These are phyloP conservation scores for Amaranthus cruentus DNA, from an alignment of 148 eudicot genomes.

Conservation along the genomic window DNA sequence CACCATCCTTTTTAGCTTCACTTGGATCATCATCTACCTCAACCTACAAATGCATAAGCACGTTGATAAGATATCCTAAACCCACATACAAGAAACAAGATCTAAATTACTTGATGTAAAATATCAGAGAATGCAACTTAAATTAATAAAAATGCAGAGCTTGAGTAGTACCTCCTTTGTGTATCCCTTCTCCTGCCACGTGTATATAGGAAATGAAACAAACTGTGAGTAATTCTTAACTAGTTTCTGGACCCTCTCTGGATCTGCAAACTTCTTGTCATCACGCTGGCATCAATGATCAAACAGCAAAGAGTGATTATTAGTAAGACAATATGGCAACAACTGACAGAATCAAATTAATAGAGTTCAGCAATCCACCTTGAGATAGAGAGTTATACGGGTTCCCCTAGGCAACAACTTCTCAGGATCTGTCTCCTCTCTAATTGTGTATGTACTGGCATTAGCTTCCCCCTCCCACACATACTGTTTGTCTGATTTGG, in stretches of 20 bases:
- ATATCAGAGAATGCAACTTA: too few relatives aligned
- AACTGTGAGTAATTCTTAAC: slow-evolving; percentile 96
- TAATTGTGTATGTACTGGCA: slow-evolving; percentile 74
- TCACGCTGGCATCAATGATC: slow-evolving; percentile 43
- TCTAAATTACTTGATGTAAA: not conserved
- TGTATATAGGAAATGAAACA: slow-evolving; percentile 95
- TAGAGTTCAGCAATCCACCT: slow-evolving; percentile 40
- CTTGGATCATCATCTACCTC: slow-evolving; percentile 93
- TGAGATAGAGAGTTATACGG: slow-evolving; percentile 66
- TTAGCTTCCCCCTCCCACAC: slow-evolving; percentile 99
- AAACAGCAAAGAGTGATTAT: not conserved
- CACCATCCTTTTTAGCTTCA: slow-evolving; percentile 56
- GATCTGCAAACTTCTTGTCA: slow-evolving; percentile 88
- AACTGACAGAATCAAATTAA: not conserved
- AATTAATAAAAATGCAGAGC: not conserved
- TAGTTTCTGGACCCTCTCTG: slow-evolving; percentile 83
- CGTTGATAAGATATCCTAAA: not conserved
- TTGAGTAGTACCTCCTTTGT: slow-evolving; percentile 74
- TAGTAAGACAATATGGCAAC: not conserved
- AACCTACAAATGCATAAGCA: slow-evolving; percentile 43
- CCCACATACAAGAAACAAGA: not conserved
- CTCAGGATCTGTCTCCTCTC: slow-evolving; percentile 90
- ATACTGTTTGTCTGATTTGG: slow-evolving; percentile 90
- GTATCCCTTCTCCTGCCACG: slow-evolving; percentile 94
- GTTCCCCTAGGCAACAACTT: slow-evolving; percentile 91